These are phyloP conservation scores for Circinella minor DNA, from an alignment of 371 early-diverging fungal species.

Conservation along the genomic window DNA sequence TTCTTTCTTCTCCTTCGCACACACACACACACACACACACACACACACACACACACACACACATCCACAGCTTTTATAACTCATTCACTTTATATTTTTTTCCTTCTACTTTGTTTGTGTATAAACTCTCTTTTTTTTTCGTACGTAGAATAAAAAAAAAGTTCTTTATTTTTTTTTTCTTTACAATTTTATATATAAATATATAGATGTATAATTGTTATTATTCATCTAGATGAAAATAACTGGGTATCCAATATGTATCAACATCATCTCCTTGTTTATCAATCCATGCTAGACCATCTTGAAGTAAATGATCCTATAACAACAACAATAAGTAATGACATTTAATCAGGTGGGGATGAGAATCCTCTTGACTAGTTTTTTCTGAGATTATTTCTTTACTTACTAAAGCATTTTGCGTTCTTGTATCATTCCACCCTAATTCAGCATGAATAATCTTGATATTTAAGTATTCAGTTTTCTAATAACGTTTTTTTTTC, in stretches of 20 bases:
- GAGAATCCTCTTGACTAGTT: no score
- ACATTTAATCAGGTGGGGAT: no score
- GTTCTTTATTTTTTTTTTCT: constrained; percentile 2
- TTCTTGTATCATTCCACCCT: constrained; percentile 70
- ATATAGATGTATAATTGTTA: not conserved
- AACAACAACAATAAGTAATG: no score
- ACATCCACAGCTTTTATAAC: no score
- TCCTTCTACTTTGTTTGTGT: not conserved
- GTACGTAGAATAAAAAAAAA: constrained; percentile 4
- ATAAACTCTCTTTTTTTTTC: not conserved
- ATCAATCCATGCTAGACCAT: constrained; percentile 89
- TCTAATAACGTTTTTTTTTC: constrained; percentile 28
- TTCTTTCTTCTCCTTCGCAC: not conserved
- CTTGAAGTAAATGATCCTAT: constrained; percentile 74
- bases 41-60: not conserved
- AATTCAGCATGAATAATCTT: constrained; percentile 52
- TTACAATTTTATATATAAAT: not conserved
- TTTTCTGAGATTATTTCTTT: constrained; percentile 5
- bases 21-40: not conserved
- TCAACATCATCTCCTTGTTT: constrained; percentile 52
- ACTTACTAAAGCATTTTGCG: constrained; percentile 49
- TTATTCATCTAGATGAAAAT: constrained; percentile 50
- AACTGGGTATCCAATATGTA: constrained; percentile 85
- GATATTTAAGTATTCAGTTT: constrained; percentile 67
- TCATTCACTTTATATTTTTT: no score